Percentiles rank a stretch among this genome's conserved stretches.
Conservation (phyloP, 2,329 filamentous ascomycete genomes). For the Venturia nashicola region DNA sequence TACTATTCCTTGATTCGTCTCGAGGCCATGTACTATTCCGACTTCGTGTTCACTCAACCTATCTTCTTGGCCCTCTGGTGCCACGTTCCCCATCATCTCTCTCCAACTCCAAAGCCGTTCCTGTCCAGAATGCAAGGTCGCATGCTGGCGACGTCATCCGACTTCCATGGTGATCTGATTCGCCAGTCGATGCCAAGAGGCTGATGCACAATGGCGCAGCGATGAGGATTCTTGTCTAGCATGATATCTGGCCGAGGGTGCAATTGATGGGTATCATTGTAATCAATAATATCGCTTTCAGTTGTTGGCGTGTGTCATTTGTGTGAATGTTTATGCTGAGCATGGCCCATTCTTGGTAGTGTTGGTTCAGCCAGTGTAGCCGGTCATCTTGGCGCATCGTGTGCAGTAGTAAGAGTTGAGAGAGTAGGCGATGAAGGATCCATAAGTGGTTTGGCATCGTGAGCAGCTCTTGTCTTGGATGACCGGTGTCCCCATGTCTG, state of each 20-base stretch:
- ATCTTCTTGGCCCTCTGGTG: background rate
- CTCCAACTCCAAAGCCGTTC: background rate
- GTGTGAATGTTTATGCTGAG: background rate
- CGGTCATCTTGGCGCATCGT: slow-evolving; percentile 27
- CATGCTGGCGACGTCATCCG: background rate
- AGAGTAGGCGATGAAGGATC: slow-evolving; percentile 19
- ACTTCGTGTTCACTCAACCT: background rate
- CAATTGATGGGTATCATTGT: background rate
- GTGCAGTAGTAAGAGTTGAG: slow-evolving; percentile 28
- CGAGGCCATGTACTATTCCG: background rate
- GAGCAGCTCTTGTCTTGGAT: slow-evolving; percentile 12
- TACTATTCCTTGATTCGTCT: background rate
- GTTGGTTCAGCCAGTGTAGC: slow-evolving; percentile 16
- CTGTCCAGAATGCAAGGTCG: background rate
- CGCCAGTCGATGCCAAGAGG: background rate
- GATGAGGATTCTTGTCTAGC: background rate
- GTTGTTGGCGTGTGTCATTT: background rate
- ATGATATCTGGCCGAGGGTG: background rate
- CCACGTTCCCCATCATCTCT: background rate
- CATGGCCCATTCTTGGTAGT: background rate
- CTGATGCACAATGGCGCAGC: background rate
- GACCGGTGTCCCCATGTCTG: background rate
- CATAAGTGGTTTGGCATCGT: slow-evolving; percentile 13
- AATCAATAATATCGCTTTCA: background rate
- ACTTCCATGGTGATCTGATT: background rate